phyloP scores from a whole-genome alignment of 176 grass and related monocot species.

The Oryza meridionalis region DNA sequence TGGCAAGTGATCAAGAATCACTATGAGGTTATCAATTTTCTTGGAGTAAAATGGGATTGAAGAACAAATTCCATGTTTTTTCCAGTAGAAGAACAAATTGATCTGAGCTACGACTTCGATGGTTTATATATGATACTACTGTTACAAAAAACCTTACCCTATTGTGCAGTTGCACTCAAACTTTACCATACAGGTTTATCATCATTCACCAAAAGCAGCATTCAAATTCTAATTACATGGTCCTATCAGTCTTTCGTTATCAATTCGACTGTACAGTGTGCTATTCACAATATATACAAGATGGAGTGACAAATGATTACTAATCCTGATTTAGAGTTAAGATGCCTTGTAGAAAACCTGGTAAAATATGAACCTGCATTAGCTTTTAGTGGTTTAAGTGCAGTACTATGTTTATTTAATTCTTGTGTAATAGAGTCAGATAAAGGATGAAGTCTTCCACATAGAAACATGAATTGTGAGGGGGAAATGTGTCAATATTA shows the following conservation, averaged over 20 bases:
- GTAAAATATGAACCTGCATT: constrained; percentile 29
- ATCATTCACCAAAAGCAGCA: not conserved
- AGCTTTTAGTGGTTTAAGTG: constrained; percentile 7
- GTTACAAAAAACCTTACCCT: not conserved
- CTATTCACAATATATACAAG: constrained; percentile 42
- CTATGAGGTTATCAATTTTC: not conserved
- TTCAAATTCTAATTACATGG: not conserved
- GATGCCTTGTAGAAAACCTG: constrained; percentile 53
- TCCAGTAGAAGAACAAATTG: not conserved
- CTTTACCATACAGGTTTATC: constrained; percentile 1
- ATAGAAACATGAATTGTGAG: constrained; percentile 3
- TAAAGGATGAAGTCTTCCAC: not conserved
- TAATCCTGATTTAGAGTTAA: constrained; percentile 13
- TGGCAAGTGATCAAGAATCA: not conserved
- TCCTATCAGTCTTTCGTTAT: constrained; percentile 5
- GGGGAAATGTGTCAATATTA: not conserved
- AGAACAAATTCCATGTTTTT: not conserved
- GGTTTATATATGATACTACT: not conserved
- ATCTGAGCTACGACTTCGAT: not conserved
- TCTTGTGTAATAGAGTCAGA: not conserved
- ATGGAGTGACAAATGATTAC: not conserved
- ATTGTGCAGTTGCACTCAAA: constrained; percentile 20
- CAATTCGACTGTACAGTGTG: constrained; percentile 22
- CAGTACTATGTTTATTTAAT: not conserved
- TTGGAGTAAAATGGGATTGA: not conserved